Evolutionary conservation across 2,329 filamentous ascomycete species (phyloP), one percentile per base, ranked within the genome.

Genomic region (Alternaria tenuissima): DNA sequence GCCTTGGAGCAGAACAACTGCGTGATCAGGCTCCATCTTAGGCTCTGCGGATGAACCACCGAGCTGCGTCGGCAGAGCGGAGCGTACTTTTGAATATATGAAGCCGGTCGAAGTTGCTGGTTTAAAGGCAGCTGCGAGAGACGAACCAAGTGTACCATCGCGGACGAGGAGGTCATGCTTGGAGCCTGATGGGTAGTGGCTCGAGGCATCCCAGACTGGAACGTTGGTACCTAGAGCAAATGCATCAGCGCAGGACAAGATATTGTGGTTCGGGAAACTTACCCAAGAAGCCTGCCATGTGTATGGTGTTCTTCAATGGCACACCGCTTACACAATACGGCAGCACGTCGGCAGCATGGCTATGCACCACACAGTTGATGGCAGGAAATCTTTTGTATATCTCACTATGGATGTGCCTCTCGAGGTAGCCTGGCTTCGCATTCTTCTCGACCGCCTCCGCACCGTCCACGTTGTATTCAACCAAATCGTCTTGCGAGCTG

Each of bases 211-310:
- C 76, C 76, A 80, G 9, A 79, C 69, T 6, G 78, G 78, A 5
- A 75, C 73, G 42, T 66, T 69, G 38, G 67, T 70, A 20, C 77
- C 76, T 78, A 32, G 9, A 12, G 3, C 24, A 46, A 14, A 26
- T 18, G 7, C n/a, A 18, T 49, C 38, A 52, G 44, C 26, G 55
- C 55, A 1, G 16, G 24, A 26, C 20, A 22, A 44, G 30, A 4
- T 8, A 24, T 46, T 8, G 14, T 26, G 32, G 16, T 7, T 14
- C 7, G 24, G 43, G 14, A n/a, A 28, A 59, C 65, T 41, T 63
- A 78, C 79, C 80, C 30, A 82, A 68, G 24, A 82, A 80, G 16
- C 80, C 81, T 7, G 76, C 80, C 80, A 81, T 81, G 61, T 82
- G 80, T 9, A 73, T 75, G 0, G 70, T 71, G 28, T 74, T 70